These are phyloP conservation scores for Neurospora sp. DNA, from an alignment of 495 filamentous ascomycete species.

Conservation along the genomic window DNA sequence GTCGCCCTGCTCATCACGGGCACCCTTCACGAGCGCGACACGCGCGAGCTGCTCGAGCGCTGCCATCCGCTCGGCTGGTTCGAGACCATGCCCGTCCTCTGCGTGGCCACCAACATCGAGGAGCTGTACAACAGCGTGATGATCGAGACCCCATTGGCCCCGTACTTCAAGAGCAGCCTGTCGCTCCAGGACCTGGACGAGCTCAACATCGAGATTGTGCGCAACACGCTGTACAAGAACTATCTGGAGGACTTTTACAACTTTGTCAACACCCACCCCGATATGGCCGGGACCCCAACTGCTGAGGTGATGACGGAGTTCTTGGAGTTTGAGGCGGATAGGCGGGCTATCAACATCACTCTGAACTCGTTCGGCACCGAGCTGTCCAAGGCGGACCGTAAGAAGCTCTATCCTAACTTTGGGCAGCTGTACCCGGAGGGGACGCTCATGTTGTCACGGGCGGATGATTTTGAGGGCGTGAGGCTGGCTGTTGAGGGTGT, in stretches of 20 bases:
- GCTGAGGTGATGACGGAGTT: slow-evolving; percentile 91
- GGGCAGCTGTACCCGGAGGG: slow-evolving; percentile 89
- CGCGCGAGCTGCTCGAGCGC: slow-evolving; percentile 85
- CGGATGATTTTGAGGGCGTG: slow-evolving; percentile 91
- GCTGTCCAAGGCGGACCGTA: slow-evolving; percentile 83
- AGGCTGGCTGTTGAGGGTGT: slow-evolving; percentile 86
- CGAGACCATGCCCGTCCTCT: slow-evolving; percentile 95
- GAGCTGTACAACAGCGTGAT: slow-evolving; percentile 97
- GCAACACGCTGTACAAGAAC: slow-evolving; percentile 98
- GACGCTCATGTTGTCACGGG: slow-evolving; percentile 85
- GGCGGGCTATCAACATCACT: slow-evolving; percentile 97
- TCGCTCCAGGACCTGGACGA: slow-evolving; percentile 96
- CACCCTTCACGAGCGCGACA: slow-evolving; percentile 95
- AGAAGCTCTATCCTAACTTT: slow-evolving; percentile 92
- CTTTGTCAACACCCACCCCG: slow-evolving; percentile 78
- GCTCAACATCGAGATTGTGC: slow-evolving; percentile 97
- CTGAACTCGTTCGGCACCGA: slow-evolving; percentile 98
- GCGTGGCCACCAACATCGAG: slow-evolving; percentile 95
- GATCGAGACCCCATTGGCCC: slow-evolving; percentile 89
- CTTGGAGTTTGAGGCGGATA: slow-evolving; percentile 91
- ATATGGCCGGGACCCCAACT: slow-evolving; percentile 79
- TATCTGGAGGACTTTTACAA: slow-evolving; percentile 96
- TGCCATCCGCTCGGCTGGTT: slow-evolving; percentile 99
- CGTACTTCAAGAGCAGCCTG: slow-evolving; percentile 93
- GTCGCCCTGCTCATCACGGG: slow-evolving; percentile 97